Evolutionary conservation across 2,329 filamentous ascomycete species (phyloP).

Genomic region (Myotisia sp.): DNA sequence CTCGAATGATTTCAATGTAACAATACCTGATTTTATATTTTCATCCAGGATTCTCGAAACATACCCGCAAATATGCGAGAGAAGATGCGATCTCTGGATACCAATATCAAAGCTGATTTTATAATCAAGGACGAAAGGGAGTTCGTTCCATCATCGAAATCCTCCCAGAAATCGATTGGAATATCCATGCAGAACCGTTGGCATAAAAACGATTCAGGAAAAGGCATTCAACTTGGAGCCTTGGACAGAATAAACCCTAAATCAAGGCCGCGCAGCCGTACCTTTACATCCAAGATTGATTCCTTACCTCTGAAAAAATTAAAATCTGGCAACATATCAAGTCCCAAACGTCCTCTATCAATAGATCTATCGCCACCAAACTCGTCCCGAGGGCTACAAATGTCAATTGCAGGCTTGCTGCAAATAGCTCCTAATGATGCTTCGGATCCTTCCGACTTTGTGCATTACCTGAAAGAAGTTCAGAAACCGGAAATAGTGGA

Average conservation of each 20-base stretch:
- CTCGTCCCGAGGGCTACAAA: constrained; percentile 43
- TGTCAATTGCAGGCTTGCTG: constrained; percentile 39
- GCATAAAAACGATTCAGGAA: constrained; percentile 29
- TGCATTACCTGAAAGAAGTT: constrained; percentile 67
- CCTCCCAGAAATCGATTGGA: constrained; percentile 9
- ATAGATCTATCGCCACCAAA: constrained; percentile 52
- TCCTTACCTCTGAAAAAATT: constrained; percentile 60
- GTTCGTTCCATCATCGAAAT: constrained; percentile 24
- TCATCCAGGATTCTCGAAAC: constrained; percentile 62
- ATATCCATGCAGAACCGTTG: constrained; percentile 16
- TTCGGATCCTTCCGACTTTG: constrained; percentile 67
- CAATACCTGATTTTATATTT: constrained; percentile 18
- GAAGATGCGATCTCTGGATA: constrained; percentile 81
- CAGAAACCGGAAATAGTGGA: constrained; percentile 72
- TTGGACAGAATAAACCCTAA: constrained; percentile 26
- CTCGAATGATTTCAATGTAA: no score
- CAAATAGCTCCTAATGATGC: constrained; percentile 46
- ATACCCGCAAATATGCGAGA: constrained; percentile 88
- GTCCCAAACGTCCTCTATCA: constrained; percentile 57
- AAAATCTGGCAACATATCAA: constrained; percentile 50
- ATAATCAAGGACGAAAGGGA: constrained; percentile 59
- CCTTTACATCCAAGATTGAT: constrained; percentile 64
- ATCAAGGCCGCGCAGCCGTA: constrained; percentile 50
- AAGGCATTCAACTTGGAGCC: constrained; percentile 28
- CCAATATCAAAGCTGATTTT: constrained; percentile 89